These are phyloP conservation scores for Prunus mume DNA, from an alignment of 306 rosid genomes.

Conservation along the genomic window DNA sequence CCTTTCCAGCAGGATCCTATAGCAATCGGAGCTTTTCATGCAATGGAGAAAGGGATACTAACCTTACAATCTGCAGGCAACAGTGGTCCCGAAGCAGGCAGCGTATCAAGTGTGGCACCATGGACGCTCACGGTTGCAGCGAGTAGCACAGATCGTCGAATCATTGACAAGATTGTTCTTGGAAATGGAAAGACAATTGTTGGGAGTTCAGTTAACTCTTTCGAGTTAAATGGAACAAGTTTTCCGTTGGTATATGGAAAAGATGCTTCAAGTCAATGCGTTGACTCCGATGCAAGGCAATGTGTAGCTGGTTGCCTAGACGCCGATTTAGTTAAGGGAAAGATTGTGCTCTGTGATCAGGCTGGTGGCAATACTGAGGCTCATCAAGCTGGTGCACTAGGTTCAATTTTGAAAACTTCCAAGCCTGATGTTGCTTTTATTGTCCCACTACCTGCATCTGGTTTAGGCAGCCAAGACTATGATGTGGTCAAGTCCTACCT, in stretches of 20 bases:
- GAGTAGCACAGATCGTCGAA: background rate
- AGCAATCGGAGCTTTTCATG: constrained; percentile 3
- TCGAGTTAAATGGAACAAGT: constrained; percentile 1
- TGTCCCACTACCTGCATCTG: background rate
- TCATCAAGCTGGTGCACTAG: background rate
- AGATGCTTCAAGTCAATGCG: background rate
- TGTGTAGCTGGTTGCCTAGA: background rate
- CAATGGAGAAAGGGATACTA: background rate
- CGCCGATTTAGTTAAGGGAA: background rate
- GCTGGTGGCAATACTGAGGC: background rate
- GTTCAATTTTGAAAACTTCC: background rate
- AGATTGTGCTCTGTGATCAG: background rate
- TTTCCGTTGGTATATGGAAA: constrained; percentile 4
- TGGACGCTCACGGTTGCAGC: background rate
- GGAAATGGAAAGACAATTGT: background rate
- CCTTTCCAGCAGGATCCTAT: background rate
- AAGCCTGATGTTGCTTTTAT: background rate
- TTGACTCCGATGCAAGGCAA: background rate
- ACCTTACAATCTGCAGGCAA: background rate
- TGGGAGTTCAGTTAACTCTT: background rate
- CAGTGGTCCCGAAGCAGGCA: background rate
- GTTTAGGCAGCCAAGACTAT: background rate
- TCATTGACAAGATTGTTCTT: constrained; percentile 7
- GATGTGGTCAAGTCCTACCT: background rate
- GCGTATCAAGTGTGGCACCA: background rate